phyloP scores from a whole-genome alignment of 2,329 filamentous ascomycete genomes.

The Penicillium sp. region DNA sequence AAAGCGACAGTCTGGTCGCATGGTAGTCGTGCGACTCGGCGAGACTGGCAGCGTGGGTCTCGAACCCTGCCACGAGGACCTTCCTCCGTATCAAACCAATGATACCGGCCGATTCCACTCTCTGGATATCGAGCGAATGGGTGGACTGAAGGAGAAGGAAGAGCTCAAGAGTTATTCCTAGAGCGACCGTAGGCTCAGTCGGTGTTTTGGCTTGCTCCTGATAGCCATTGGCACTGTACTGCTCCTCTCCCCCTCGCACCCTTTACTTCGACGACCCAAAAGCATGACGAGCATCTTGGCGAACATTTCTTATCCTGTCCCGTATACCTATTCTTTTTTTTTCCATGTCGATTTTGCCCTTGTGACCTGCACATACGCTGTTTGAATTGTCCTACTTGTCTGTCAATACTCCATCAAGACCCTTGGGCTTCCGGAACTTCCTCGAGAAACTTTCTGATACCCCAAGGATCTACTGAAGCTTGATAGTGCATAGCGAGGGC shows the following conservation, averaged over 20 bases:
- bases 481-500: constrained; percentile 30
- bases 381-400: constrained; percentile 11
- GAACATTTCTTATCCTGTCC: constrained; percentile 21
- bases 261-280: constrained; percentile 28
- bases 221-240: not conserved
- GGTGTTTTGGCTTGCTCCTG: not conserved
- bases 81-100: constrained; percentile 85
- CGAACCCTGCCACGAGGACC: constrained; percentile 71
- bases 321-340: constrained; percentile 23
- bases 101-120: constrained; percentile 78
- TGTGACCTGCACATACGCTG: constrained; percentile 32
- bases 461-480: constrained; percentile 12
- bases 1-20: constrained; percentile 73
- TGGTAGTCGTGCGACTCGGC: constrained; percentile 85
- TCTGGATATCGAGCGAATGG: constrained; percentile 89
- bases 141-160: constrained; percentile 88
- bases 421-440: no score
- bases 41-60: constrained; percentile 79
- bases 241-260: constrained; percentile 3
- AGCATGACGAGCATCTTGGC: constrained; percentile 32
- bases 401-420: constrained; percentile 6
- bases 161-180: constrained; percentile 35
- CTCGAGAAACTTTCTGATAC: no score
- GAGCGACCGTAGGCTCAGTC: constrained; percentile 3
- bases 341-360: constrained; percentile 14